Evolutionary conservation across 2,329 filamentous ascomycete genomes (phyloP).

Genomic region (Fusarium sp.): DNA sequence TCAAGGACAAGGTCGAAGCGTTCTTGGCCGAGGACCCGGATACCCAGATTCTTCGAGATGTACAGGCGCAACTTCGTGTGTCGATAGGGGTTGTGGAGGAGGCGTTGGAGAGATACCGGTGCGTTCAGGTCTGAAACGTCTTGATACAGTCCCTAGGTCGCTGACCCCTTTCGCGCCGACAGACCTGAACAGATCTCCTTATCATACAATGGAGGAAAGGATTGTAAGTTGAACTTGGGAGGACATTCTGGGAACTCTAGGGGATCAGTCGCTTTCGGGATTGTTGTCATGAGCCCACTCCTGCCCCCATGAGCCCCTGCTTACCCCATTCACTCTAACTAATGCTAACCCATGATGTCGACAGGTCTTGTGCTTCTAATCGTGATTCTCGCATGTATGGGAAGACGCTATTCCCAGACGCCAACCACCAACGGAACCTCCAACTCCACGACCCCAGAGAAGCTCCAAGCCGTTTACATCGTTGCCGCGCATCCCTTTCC

Average conservation of each 20-base stretch:
- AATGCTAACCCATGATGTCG: background rate
- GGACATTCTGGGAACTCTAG: background rate
- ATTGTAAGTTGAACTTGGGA: conserved; percentile 62
- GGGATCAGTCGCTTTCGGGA: background rate
- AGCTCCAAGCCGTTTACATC: conserved; percentile 88
- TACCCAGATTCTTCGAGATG: conserved; percentile 67
- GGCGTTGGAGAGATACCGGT: conserved; percentile 82
- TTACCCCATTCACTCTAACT: background rate
- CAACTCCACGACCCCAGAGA: conserved; percentile 51
- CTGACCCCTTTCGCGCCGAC: conserved; percentile 26
- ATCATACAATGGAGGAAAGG: conserved; percentile 98
- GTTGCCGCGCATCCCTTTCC: conserved; percentile 85
- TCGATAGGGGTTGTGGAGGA: conserved; percentile 81
- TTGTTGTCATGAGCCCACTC: background rate
- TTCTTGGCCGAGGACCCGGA: conserved; percentile 74
- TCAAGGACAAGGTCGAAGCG: conserved; percentile 70
- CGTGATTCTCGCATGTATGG: conserved; percentile 79
- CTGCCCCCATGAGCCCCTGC: background rate
- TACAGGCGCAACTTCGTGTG: conserved; percentile 80
- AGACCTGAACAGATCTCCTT: conserved; percentile 85
- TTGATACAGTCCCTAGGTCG: background rate
- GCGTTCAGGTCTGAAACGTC: conserved; percentile 23
- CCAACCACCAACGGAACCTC: conserved; percentile 37
- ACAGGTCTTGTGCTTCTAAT: conserved; percentile 84
- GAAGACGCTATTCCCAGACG: conserved; percentile 51